These are phyloP conservation scores for Lasiosphaeria miniovina DNA, from an alignment of 495 filamentous ascomycete species.

Conservation along the genomic window DNA sequence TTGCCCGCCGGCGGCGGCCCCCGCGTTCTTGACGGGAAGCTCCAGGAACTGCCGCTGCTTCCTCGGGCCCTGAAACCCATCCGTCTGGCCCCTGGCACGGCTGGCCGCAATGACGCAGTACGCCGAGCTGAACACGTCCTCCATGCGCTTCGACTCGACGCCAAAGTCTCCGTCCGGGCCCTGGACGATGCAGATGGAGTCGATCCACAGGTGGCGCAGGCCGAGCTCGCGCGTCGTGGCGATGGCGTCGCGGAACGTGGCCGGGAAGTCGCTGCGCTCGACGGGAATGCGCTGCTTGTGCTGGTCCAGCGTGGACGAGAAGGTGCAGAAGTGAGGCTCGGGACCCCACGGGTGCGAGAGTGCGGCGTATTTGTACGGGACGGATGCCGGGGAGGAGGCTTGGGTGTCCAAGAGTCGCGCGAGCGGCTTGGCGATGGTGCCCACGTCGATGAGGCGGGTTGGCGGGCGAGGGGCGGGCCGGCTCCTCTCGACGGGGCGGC, in stretches of 20 bases:
- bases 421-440: neutral
- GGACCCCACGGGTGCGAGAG: slow-evolving; percentile 23
- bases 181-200: slow-evolving; percentile 44
- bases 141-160: slow-evolving; percentile 35
- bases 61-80: slow-evolving; percentile 27
- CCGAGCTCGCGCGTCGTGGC: slow-evolving; percentile 17
- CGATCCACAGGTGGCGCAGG: slow-evolving; percentile 36
- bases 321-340: slow-evolving; percentile 12
- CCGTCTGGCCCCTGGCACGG: slow-evolving; percentile 17
- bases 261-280: slow-evolving; percentile 10
- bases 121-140: slow-evolving; percentile 34
- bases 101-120: slow-evolving; percentile 37
- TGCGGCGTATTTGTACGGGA: slow-evolving; percentile 12
- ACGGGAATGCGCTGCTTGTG: slow-evolving; percentile 1
- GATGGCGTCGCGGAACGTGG: slow-evolving; percentile 24
- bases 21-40: neutral
- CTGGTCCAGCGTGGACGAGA: neutral
- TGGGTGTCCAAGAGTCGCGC: slow-evolving; percentile 15
- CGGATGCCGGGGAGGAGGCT: neutral
- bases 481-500: no score
- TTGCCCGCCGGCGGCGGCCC: neutral
- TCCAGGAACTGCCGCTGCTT: slow-evolving; percentile 3
- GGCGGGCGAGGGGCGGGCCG: slow-evolving; percentile 11
- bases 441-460: slow-evolving; percentile 31
- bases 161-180: slow-evolving; percentile 33